Conservation (phyloP, 768 basidiomycete species). For the Lentinula boryana region DNA sequence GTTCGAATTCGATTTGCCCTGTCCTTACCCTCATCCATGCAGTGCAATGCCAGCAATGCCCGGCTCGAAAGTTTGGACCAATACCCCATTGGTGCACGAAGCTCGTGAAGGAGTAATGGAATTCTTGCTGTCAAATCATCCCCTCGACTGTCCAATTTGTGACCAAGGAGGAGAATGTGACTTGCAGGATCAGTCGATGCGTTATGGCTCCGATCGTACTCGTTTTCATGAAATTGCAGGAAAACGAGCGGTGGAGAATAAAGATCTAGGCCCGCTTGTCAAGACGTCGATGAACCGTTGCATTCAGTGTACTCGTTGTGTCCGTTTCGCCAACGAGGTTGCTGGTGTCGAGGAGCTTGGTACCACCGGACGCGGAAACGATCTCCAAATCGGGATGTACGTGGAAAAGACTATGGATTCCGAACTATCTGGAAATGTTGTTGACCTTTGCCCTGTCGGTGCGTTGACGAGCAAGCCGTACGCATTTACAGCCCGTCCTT, state of each 20-base stretch:
- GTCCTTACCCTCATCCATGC: not conserved
- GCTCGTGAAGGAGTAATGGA: slow-evolving; percentile 99
- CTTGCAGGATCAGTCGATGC: slow-evolving; percentile 98
- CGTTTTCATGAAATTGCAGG: slow-evolving; percentile 98
- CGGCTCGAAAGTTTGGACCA: slow-evolving; percentile 87
- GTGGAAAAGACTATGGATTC: slow-evolving; percentile 97
- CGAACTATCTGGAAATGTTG: slow-evolving; percentile 93
- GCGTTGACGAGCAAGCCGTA: slow-evolving; percentile 98
- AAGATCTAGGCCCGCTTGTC: slow-evolving; percentile 95
- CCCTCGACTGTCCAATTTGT: slow-evolving; percentile 97
- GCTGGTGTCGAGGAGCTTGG: slow-evolving; percentile 98
- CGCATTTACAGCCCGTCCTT: slow-evolving; percentile 94
- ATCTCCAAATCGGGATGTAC: slow-evolving; percentile 98
- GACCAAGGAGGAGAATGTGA: slow-evolving; percentile 99
- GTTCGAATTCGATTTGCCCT: not conserved
- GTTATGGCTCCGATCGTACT: slow-evolving; percentile 95
- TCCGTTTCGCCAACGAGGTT: slow-evolving; percentile 98
- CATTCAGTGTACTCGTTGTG: slow-evolving; percentile 99
- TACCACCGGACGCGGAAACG: slow-evolving; percentile 95
- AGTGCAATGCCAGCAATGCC: slow-evolving; percentile 99
- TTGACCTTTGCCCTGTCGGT: slow-evolving; percentile 98
- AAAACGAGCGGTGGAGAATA: slow-evolving; percentile 97
- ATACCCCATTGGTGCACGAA: slow-evolving; percentile 86
- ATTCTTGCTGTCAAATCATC: slow-evolving; percentile 95
- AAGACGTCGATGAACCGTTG: slow-evolving; percentile 99